phyloP scores from a whole-genome alignment of 805 yeast species.

The Teunomyces stri region DNA sequence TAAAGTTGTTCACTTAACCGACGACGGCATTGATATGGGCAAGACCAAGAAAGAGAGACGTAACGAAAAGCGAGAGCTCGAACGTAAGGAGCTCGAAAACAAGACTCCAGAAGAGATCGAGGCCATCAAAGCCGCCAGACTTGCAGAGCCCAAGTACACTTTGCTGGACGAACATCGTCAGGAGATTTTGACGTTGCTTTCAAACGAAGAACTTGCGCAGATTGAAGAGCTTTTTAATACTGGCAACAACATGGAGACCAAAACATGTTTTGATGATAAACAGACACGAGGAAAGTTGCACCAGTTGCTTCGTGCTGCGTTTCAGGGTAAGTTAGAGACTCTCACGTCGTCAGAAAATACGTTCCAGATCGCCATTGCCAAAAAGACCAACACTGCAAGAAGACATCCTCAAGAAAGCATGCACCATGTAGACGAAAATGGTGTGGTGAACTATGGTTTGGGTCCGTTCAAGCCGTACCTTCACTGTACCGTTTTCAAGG shows the following conservation, averaged over 20 bases:
- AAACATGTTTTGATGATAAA: constrained; percentile 60
- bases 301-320: constrained; percentile 69
- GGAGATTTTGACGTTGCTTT: constrained; percentile 52
- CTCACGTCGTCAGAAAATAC: constrained; percentile 68
- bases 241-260: constrained; percentile 59
- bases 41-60: constrained; percentile 48
- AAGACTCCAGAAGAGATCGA: constrained; percentile 34
- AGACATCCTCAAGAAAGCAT: constrained; percentile 35
- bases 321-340: constrained; percentile 73
- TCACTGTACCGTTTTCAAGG: constrained; percentile 83
- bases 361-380: constrained; percentile 59
- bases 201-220: constrained; percentile 56
- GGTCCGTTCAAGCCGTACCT: constrained; percentile 70
- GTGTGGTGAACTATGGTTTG: constrained; percentile 64
- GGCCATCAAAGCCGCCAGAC: constrained; percentile 22
- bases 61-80: constrained; percentile 41
- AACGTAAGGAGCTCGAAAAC: constrained; percentile 30
- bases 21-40: constrained; percentile 61
- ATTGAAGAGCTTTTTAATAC: constrained; percentile 54
- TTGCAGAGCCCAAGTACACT: constrained; percentile 34
- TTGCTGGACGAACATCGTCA: constrained; percentile 46
- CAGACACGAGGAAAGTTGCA: constrained; percentile 76
- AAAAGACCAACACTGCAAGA: constrained; percentile 35
- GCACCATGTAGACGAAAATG: constrained; percentile 45
- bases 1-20: constrained; percentile 69